Conservation (phyloP, 1,139 yeast species). For the Hyphopichia wangnamkhiaoensis region DNA sequence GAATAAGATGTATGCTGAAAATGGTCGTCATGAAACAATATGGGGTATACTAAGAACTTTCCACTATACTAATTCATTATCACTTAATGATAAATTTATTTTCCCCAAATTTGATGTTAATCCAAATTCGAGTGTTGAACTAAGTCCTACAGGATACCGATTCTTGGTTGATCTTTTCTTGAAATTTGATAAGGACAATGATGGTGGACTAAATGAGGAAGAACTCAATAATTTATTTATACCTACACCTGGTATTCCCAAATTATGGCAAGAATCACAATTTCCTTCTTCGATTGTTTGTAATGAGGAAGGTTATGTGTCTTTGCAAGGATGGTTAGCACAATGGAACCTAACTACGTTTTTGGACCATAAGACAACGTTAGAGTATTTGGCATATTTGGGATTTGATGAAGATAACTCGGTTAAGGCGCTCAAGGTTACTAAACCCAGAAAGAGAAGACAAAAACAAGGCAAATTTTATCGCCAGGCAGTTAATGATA, state of each 20-base stretch:
- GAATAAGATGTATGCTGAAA: constrained; percentile 80
- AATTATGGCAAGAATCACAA: constrained; percentile 78
- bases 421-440: constrained; percentile 71
- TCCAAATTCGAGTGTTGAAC: constrained; percentile 76
- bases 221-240: constrained; percentile 71
- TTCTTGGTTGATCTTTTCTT: constrained; percentile 88
- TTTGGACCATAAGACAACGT: constrained; percentile 76
- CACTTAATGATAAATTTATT: constrained; percentile 74
- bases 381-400: constrained; percentile 84
- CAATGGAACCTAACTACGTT: constrained; percentile 98
- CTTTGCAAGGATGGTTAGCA: constrained; percentile 96
- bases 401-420: constrained; percentile 70
- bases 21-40: constrained; percentile 92
- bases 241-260: constrained; percentile 93
- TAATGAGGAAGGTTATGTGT: constrained; percentile 84
- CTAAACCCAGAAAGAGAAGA: constrained; percentile 73
- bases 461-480: constrained; percentile 65
- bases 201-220: constrained; percentile 81
- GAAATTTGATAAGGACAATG: constrained; percentile 88
- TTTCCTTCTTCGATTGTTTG: constrained; percentile 88
- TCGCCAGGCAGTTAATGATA: constrained; percentile 70
- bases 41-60: constrained; percentile 92
- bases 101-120: constrained; percentile 81
- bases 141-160: constrained; percentile 91
- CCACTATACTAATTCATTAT: constrained; percentile 88